Conservation (phyloP, 306 rosid species). For the Quillaja saponaria region DNA sequence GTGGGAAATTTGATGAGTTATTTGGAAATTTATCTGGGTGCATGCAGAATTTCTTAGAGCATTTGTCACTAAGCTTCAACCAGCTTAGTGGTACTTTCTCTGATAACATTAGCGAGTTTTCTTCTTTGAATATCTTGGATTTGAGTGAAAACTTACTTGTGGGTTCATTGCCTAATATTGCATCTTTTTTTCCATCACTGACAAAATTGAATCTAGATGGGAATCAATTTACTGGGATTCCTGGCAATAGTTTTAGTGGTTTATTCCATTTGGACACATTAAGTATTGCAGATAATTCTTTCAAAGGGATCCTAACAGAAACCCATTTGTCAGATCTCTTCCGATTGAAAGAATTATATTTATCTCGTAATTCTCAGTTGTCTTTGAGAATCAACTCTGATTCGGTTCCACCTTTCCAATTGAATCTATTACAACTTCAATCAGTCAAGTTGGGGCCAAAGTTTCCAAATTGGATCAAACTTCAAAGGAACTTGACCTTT, state of each 20-base stretch:
- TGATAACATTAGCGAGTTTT: no score
- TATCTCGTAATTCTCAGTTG: background rate
- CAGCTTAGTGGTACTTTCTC: background rate
- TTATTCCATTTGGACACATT: no score
- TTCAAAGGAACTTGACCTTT: background rate
- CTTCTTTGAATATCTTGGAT: background rate
- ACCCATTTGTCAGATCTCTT: no score
- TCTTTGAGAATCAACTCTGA: background rate
- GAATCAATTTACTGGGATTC: no score
- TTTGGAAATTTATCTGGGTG: background rate
- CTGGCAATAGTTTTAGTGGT: no score
- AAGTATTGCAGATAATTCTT: no score
- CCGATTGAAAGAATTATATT: background rate
- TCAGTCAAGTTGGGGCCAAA: slow-evolving; percentile 20
- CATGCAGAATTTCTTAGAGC: background rate
- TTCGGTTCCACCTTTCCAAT: slow-evolving; percentile 20
- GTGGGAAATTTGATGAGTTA: background rate
- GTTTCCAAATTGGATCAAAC: slow-evolving; percentile 25
- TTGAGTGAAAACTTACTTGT: no score
- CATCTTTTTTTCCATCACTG: no score
- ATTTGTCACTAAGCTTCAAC: background rate
- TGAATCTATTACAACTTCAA: background rate
- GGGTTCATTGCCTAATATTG: no score
- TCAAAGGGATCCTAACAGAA: no score
- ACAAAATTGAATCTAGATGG: no score